phyloP scores from a whole-genome alignment of 1,284 basidiomycete species.

The Leccinum huronense region DNA sequence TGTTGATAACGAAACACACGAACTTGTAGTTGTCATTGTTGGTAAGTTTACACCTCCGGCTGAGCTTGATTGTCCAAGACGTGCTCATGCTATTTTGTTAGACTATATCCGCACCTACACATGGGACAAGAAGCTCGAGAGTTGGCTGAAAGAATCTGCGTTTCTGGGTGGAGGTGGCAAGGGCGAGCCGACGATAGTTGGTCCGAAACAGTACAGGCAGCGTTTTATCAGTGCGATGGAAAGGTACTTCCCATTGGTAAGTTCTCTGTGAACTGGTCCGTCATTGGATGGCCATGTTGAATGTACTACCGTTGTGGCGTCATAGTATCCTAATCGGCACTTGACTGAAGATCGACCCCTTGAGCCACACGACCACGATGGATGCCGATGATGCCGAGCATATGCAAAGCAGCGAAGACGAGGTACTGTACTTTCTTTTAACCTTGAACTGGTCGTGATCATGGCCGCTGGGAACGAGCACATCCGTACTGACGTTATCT shows the following conservation, averaged over 20 bases:
- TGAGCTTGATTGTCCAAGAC: background rate
- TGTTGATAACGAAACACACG: conserved; percentile 79
- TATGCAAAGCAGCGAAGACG: conserved; percentile 83
- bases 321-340: conserved; percentile 5
- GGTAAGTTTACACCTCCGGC: conserved; percentile 49
- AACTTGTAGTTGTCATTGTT: conserved; percentile 95
- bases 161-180: conserved; percentile 80
- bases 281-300: conserved; percentile 10
- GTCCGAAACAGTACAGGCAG: conserved; percentile 80
- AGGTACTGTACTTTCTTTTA: conserved; percentile 45
- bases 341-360: conserved; percentile 5
- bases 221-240: conserved; percentile 93
- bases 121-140: conserved; percentile 98
- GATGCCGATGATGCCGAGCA: conserved; percentile 89
- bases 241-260: conserved; percentile 81
- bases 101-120: conserved; percentile 94
- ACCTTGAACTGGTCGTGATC: conserved; percentile 9
- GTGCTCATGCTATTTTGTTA: conserved; percentile 32
- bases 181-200: conserved; percentile 92
- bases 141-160: conserved; percentile 93
- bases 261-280: conserved; percentile 22
- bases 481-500: conserved; percentile 6
- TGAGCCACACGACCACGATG: conserved; percentile 44
- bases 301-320: conserved; percentile 6
- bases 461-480: conserved; percentile 4